Percentiles rank a stretch among this genome's conserved stretches.
Evolutionary conservation across 805 yeast genomes (phyloP).

Genomic region (Candida broadrunensis): DNA sequence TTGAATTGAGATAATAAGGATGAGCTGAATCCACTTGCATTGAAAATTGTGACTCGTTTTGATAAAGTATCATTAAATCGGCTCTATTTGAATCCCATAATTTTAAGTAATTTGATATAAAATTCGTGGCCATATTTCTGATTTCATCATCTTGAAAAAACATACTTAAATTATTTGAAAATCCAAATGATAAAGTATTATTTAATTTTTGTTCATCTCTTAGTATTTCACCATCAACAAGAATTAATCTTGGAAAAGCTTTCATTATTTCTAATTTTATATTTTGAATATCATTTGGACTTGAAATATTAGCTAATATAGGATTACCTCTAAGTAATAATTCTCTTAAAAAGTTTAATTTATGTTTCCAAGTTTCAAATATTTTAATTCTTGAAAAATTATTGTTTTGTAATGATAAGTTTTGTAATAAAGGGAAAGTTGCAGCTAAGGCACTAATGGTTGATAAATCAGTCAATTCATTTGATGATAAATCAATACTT

Average conservation of each 20-base stretch:
- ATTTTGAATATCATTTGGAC: conserved; percentile 27
- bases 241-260: conserved; percentile 74
- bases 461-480: conserved; percentile 56
- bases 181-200: conserved; percentile 53
- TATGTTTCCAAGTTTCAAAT: conserved; percentile 75
- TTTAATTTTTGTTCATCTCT: conserved; percentile 67
- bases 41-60: conserved; percentile 82
- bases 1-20: conserved; percentile 40
- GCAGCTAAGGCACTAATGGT: conserved; percentile 63
- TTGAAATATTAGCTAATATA: conserved; percentile 35
- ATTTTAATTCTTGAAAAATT: conserved; percentile 54
- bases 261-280: conserved; percentile 63
- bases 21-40: conserved; percentile 70
- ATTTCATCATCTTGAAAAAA: conserved; percentile 80
- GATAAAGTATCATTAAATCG: conserved; percentile 70
- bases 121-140: conserved; percentile 69
- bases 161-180: conserved; percentile 52
- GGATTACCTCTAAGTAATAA: conserved; percentile 80
- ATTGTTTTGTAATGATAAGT: conserved; percentile 79
- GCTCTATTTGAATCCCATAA: conserved; percentile 80
- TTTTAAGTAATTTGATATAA: conserved; percentile 69
- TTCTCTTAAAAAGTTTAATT: conserved; percentile 71
- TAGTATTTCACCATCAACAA: conserved; percentile 74
- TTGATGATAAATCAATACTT: conserved; percentile 66
- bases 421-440: conserved; percentile 71